phyloP scores from a whole-genome alignment of 1,284 basidiomycete species.

The Moesziomyces sp. region DNA sequence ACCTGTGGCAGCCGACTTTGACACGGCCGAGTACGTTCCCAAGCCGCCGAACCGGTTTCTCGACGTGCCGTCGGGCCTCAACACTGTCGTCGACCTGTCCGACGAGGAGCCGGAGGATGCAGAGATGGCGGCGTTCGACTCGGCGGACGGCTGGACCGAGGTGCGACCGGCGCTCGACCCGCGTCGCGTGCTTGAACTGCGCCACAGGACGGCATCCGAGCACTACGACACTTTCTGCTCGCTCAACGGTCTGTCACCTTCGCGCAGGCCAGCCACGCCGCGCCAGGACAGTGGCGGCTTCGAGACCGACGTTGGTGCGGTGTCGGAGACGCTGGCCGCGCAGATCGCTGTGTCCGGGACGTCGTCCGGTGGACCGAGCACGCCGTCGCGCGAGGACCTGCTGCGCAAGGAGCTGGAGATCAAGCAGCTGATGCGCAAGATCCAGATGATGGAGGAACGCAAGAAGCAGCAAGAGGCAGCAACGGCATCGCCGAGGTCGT shows the following conservation, averaged over 20 bases:
- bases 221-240: slow-evolving; percentile 36
- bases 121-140: slow-evolving; percentile 11
- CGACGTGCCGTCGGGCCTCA: slow-evolving; percentile 36
- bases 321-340: slow-evolving; percentile 3
- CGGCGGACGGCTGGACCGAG: slow-evolving; percentile 12
- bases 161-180: slow-evolving; percentile 10
- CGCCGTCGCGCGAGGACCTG: slow-evolving; percentile 38
- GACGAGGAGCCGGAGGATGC: slow-evolving; percentile 38
- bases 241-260: slow-evolving; percentile 21
- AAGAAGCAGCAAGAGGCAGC: slow-evolving; percentile 20
- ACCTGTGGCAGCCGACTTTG: slow-evolving; percentile 33
- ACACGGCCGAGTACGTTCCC: slow-evolving; percentile 20
- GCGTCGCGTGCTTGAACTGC: slow-evolving; percentile 12
- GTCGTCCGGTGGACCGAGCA: slow-evolving; percentile 5
- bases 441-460: slow-evolving; percentile 40
- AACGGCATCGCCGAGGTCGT: slow-evolving; percentile 18
- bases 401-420: slow-evolving; percentile 45
- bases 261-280: slow-evolving; percentile 4
- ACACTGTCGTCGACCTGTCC: slow-evolving; percentile 40
- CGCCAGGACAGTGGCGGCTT: neutral
- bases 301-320: neutral
- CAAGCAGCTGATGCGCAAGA: slow-evolving; percentile 38
- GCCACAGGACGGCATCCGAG: slow-evolving; percentile 25
- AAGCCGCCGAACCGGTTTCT: slow-evolving; percentile 22
- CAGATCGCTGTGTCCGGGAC: slow-evolving; percentile 7